phyloP scores from a whole-genome alignment of 805 yeast genomes.

The Kurtzmaniella fragi region DNA sequence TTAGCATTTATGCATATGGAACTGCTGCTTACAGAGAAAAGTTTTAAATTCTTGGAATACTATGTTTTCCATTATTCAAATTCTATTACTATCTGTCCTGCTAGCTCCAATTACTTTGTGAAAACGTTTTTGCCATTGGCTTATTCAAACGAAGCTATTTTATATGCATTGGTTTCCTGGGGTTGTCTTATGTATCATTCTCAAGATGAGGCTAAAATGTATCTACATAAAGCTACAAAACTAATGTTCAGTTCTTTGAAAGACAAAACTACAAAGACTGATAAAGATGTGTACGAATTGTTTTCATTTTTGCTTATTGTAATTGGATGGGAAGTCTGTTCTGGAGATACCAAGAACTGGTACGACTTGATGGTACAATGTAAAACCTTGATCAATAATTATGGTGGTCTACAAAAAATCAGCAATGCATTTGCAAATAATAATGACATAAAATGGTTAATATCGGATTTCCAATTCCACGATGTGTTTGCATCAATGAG shows the following conservation, averaged over 20 bases:
- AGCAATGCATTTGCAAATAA: conserved; percentile 10
- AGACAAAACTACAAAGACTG: not conserved
- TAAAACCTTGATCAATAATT: conserved; percentile 6
- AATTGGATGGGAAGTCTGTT: conserved; percentile 12
- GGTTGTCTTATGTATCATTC: conserved; percentile 3
- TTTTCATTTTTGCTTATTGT: conserved; percentile 9
- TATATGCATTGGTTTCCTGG: conserved; percentile 4
- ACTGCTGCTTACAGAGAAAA: not conserved
- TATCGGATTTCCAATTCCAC: conserved; percentile 17
- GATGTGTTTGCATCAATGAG: conserved; percentile 15
- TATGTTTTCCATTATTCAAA: not conserved
- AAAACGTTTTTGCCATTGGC: conserved; percentile 4
- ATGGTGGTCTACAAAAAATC: conserved; percentile 14
- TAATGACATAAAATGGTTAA: conserved; percentile 15
- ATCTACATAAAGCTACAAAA: not conserved
- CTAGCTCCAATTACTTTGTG: conserved; percentile 1
- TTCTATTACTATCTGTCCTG: conserved; percentile 1
- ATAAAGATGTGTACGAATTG: not conserved
- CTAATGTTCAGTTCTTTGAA: not conserved
- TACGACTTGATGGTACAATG: conserved; percentile 8
- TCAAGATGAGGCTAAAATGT: not conserved
- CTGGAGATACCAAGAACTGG: conserved; percentile 18
- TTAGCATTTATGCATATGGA: not conserved
- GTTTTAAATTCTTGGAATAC: not conserved
- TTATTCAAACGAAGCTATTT: conserved; percentile 1